Evolutionary conservation across 768 basidiomycete genomes (phyloP).

Genomic region (Amanita pallidorosea): DNA sequence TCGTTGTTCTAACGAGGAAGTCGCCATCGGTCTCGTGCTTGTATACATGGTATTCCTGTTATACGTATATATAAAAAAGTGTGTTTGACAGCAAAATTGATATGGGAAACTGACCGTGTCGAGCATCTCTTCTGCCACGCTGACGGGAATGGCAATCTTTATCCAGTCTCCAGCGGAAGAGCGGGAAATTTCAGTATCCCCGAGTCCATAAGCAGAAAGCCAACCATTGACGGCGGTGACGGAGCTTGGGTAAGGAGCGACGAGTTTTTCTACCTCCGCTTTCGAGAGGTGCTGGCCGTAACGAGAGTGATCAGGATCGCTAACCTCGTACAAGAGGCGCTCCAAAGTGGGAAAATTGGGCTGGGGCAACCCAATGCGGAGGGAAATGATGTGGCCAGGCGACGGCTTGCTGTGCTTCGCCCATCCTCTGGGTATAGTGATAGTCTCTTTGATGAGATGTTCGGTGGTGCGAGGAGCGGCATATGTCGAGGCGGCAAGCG

Average conservation of each 20-base stretch:
- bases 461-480: slow-evolving; percentile 11
- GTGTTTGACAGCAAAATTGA: background rate
- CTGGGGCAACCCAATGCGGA: slow-evolving; percentile 49
- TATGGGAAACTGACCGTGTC: slow-evolving; percentile 28
- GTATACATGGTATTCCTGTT: slow-evolving; percentile 40
- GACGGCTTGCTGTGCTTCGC: slow-evolving; percentile 30
- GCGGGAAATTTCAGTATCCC: slow-evolving; percentile 31
- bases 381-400: slow-evolving; percentile 32
- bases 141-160: slow-evolving; percentile 44
- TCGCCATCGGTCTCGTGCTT: slow-evolving; percentile 35
- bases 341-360: slow-evolving; percentile 37
- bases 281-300: slow-evolving; percentile 51
- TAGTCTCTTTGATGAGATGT: slow-evolving; percentile 18
- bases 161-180: slow-evolving; percentile 64
- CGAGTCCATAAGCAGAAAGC: slow-evolving; percentile 45
- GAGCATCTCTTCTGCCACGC: slow-evolving; percentile 56
- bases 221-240: slow-evolving; percentile 48
- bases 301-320: slow-evolving; percentile 40
- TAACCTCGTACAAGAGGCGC: slow-evolving; percentile 42
- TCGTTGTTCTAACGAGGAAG: slow-evolving; percentile 47
- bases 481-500: slow-evolving; percentile 11
- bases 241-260: slow-evolving; percentile 47
- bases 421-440: slow-evolving; percentile 39
- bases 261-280: slow-evolving; percentile 51
- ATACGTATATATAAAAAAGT: background rate